Conservation (phyloP, 805 yeast species). For the Wickerhamomyces queroliae region DNA sequence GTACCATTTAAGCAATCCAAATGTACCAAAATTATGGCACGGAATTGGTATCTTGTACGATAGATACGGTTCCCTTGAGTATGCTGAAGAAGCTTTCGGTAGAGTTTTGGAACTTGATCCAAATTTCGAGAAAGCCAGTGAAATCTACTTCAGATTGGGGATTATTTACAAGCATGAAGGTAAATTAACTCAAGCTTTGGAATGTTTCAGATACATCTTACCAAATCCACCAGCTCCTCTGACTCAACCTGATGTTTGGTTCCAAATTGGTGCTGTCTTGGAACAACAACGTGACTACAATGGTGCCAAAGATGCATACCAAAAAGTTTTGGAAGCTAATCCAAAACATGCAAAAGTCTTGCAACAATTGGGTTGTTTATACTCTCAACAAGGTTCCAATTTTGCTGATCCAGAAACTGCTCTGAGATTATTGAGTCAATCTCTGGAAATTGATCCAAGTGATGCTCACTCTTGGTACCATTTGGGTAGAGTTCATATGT, state of each 20-base stretch:
- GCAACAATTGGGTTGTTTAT: slow-evolving; percentile 93
- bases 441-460: slow-evolving; percentile 80
- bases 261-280: slow-evolving; percentile 92
- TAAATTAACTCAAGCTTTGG: slow-evolving; percentile 79
- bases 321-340: slow-evolving; percentile 80
- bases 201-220: slow-evolving; percentile 90
- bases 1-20: slow-evolving; percentile 84
- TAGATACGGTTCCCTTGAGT: slow-evolving; percentile 91
- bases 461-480: slow-evolving; percentile 99
- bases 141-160: slow-evolving; percentile 93
- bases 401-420: slow-evolving; percentile 83
- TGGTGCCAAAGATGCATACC: slow-evolving; percentile 93
- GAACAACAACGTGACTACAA: slow-evolving; percentile 90
- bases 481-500: slow-evolving; percentile 95
- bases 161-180: slow-evolving; percentile 94
- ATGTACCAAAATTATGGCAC: slow-evolving; percentile 97
- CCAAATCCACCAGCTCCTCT: slow-evolving; percentile 91
- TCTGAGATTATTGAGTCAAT: slow-evolving; percentile 72
- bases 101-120: slow-evolving; percentile 95
- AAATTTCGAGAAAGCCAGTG: slow-evolving; percentile 91
- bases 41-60: slow-evolving; percentile 97
- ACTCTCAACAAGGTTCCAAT: slow-evolving; percentile 65
- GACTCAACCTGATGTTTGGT: slow-evolving; percentile 97
- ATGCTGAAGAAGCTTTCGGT: slow-evolving; percentile 98
- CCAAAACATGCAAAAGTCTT: slow-evolving; percentile 95